Evolutionary conservation across 495 filamentous ascomycete species (phyloP).

Genomic region (Trichoderma asperelloides): DNA sequence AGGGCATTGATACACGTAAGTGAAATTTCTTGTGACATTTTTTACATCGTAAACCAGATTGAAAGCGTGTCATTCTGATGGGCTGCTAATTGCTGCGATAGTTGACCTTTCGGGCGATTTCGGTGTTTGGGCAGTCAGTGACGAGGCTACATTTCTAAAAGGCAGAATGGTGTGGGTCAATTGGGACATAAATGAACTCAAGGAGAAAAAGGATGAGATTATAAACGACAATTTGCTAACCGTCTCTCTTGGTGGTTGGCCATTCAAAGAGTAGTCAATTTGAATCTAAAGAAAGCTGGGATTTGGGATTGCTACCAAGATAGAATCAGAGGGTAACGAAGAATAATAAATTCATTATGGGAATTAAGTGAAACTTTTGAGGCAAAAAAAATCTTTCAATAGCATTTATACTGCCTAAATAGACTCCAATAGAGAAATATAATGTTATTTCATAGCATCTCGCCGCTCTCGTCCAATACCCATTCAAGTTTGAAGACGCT

Average conservation of each 20-base stretch:
- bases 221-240: not conserved
- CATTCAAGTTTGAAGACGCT: too few relatives aligned
- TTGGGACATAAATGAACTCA: constrained; percentile 42
- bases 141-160: constrained; percentile 31
- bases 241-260: not conserved
- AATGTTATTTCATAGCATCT: too few relatives aligned
- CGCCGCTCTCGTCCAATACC: too few relatives aligned
- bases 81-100: constrained; percentile 7
- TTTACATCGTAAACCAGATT: not conserved
- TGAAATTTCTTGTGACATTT: not conserved
- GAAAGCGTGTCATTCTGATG: not conserved
- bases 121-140: constrained; percentile 29
- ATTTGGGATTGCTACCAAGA: too few relatives aligned
- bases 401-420: too few relatives aligned
- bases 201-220: constrained; percentile 11
- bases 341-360: too few relatives aligned
- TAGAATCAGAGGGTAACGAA: too few relatives aligned
- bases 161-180: constrained; percentile 32
- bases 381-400: too few relatives aligned
- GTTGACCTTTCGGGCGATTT: constrained; percentile 30
- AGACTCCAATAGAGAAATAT: too few relatives aligned
- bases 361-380: too few relatives aligned
- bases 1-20: constrained; percentile 26
- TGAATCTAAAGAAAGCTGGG: too few relatives aligned
- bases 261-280: not conserved